Evolutionary conservation across 176 grass and related monocot genomes (phyloP).

Genomic region (bread wheat (Triticum aestivum)): IWGSC_CS_RefSeq_v2.1 NC_057808.1:66907721-66908220

Average conservation of each 20-base stretch:
- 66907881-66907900: not conserved
- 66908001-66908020: slow-evolving; percentile 3
- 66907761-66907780: too few species aligned
- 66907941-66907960: not conserved
- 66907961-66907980: not conserved
- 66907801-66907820: too few species aligned
- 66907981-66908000: not conserved
- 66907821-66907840: too few species aligned
- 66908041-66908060: not conserved
- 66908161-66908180: not conserved
- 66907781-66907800: too few species aligned
- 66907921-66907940: not conserved
- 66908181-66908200: not conserved
- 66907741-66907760: too few species aligned
- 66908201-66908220: too few species aligned
- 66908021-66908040: slow-evolving; percentile 7
- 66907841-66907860: too few species aligned
- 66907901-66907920: not conserved
- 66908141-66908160: not conserved
- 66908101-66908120: not conserved
- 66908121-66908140: not conserved
- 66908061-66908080: not conserved
- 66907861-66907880: too few species aligned
- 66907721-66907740: too few species aligned
- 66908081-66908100: not conserved